Base-by-base conservation (phyloP, 768 basidiomycete genomes). In the Suillus decipiens region DNA sequence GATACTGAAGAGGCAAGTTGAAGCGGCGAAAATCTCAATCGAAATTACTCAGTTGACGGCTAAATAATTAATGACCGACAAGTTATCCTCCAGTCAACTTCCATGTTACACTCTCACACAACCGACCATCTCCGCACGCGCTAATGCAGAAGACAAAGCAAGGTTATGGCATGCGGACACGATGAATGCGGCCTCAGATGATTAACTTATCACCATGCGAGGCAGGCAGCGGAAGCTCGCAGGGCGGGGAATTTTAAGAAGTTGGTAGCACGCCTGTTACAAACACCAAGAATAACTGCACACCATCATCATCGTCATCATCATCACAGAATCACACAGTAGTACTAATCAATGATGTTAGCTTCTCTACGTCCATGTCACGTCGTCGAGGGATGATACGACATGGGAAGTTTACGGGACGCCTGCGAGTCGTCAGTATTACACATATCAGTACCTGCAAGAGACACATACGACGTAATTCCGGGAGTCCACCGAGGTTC, bases 381-480 rank as follows among this genome's bases (percentile, higher is more conserved):
- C 34, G 48, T 36, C 41, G 50, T 17, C 73, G 62, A 6, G 75
- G 64, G 5, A 64, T 45, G 34, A 73, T 63, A 39, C 62, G 60
- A 56, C 73, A 71, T 2, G 67, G 73, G 45, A 71, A 73, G 3
- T 53, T 65, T 33, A 56, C 61, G 12, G 67, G 71, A 57, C 63
- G 73, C 39, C 74, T 76, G 42, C 57, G 15, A 15, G 19, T 33
- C 7, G 10, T 15, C 2, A 60, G 66, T 24, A 55, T 15, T 31
- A 57, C 33, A 37, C 24, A 3, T 5, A 45, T 22, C 7, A 8
- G 19, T 48, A 34, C 48, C 4, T 12, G 9, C 14, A 17, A 53
- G 43, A 54, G 24, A 37, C 9, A 60, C 73, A 36, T 55, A 74
- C 74, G 66, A 73, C 34, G 63, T 54, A 36, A 58, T 0, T 2